Percentiles rank a stretch among this genome's conserved stretches.
Conservation (phyloP, 768 basidiomycete species). For the Leucosporidium scottii region DNA sequence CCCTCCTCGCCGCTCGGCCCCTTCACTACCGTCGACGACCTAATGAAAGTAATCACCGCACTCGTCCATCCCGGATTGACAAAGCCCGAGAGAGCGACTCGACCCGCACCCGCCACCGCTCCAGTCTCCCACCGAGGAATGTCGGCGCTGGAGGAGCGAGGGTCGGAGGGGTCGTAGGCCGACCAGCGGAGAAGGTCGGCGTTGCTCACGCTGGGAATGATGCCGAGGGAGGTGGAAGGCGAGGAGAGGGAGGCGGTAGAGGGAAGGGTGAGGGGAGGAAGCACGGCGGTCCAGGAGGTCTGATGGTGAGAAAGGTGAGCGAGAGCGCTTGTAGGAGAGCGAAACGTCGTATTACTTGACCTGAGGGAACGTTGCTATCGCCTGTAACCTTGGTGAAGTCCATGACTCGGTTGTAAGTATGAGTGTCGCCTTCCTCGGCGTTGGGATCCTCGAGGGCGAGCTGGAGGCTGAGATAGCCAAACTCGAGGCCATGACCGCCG, state of each 20-base stretch:
- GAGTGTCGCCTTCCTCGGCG: not conserved
- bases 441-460: not conserved
- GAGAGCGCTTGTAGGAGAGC: not conserved
- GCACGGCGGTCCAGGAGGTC: conserved; percentile 19
- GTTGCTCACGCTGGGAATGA: conserved; percentile 7
- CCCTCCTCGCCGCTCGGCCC: not conserved
- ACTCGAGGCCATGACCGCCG: conserved; percentile 30
- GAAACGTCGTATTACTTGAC: not conserved
- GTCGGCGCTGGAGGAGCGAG: not conserved
- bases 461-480: conserved; percentile 16
- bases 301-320: not conserved
- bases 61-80: conserved; percentile 9
- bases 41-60: not conserved
- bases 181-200: not conserved
- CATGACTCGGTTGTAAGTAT: not conserved
- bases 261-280: not conserved
- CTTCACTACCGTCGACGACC: not conserved
- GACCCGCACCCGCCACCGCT: conserved; percentile 8
- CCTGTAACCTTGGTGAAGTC: conserved; percentile 30
- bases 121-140: not conserved
- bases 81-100: conserved; percentile 24
- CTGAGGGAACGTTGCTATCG: conserved; percentile 30
- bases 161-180: not conserved
- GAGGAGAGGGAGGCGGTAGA: not conserved
- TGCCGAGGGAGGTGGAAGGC: not conserved